phyloP scores from a whole-genome alignment of 306 rosid species.

The Dalbergia oliveri region DNA sequence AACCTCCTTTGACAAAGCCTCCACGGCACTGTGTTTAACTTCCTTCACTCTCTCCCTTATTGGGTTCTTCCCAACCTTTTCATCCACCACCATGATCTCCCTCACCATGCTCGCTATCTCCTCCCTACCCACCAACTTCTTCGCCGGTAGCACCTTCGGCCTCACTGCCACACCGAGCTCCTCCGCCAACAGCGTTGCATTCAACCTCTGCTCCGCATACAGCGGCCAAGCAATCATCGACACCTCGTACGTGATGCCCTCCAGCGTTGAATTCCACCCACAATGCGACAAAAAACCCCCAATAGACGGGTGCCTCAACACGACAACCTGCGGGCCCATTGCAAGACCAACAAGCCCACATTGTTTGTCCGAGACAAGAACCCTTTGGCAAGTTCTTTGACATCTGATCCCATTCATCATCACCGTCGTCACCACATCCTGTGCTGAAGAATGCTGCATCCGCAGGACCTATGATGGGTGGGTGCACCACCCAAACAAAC shows the following conservation, averaged over 20 bases:
- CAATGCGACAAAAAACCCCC: constrained; percentile 60
- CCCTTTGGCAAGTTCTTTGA: neutral
- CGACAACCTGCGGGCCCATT: constrained; percentile 54
- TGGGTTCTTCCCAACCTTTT: neutral
- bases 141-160: constrained; percentile 38
- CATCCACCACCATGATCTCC: constrained; percentile 37
- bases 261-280: constrained; percentile 58
- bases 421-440: neutral
- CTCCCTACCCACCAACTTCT: constrained; percentile 46
- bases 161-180: constrained; percentile 48
- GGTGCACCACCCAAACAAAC: constrained; percentile 65
- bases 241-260: constrained; percentile 52
- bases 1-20: constrained; percentile 35
- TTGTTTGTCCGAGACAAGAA: neutral
- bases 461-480: constrained; percentile 36
- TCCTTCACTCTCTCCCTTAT: constrained; percentile 37
- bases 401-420: neutral
- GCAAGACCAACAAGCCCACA: constrained; percentile 19
- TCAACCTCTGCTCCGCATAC: constrained; percentile 63
- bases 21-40: constrained; percentile 30
- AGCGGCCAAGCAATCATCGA: constrained; percentile 64
- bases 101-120: constrained; percentile 47
- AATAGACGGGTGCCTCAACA: constrained; percentile 44
- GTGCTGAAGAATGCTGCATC: neutral
- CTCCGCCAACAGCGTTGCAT: constrained; percentile 52